These are phyloP conservation scores for Moesziomyces sp. DNA, from an alignment of 1,284 basidiomycete genomes.

Conservation along the genomic window DNA sequence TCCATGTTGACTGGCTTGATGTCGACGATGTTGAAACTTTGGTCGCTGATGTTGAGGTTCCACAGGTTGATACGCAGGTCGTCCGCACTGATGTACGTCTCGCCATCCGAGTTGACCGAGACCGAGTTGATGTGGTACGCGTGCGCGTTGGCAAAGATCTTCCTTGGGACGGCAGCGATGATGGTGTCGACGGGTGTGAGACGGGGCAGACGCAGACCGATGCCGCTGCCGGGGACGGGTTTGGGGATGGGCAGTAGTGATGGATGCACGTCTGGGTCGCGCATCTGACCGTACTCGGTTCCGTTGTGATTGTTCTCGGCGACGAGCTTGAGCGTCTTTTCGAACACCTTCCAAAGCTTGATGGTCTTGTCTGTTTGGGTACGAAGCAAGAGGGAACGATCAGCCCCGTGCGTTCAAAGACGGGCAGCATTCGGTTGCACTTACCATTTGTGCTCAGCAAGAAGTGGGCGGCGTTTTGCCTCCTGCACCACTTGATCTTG, in stretches of 20 bases:
- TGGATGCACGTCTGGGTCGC: conserved; percentile 49
- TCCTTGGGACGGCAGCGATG: conserved; percentile 96
- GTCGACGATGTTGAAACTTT: conserved; percentile 99
- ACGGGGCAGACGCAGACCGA: conserved; percentile 60
- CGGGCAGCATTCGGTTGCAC: conserved; percentile 70
- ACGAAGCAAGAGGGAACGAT: conserved; percentile 74
- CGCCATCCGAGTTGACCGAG: conserved; percentile 98
- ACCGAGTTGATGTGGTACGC: conserved; percentile 99
- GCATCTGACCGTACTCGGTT: conserved; percentile 51
- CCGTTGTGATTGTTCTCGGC: conserved; percentile 93
- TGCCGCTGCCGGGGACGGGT: conserved; percentile 50
- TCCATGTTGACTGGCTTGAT: conserved; percentile 99
- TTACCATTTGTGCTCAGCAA: conserved; percentile 86
- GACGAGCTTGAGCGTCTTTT: conserved; percentile 95
- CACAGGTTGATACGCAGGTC: conserved; percentile 97
- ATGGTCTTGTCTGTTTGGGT: conserved; percentile 88
- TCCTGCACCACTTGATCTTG: conserved; percentile 99
- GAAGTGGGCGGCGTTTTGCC: conserved; percentile 97
- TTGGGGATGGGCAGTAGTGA: conserved; percentile 51
- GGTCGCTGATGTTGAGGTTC: conserved; percentile 98
- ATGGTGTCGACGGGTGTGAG: conserved; percentile 96
- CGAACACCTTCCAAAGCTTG: conserved; percentile 99
- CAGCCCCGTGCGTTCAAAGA: conserved; percentile 18
- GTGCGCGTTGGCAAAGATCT: conserved; percentile 98
- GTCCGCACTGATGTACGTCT: conserved; percentile 98